phyloP scores from a whole-genome alignment of 73 alveolate species.

The Tetrahymena malaccensis region DNA sequence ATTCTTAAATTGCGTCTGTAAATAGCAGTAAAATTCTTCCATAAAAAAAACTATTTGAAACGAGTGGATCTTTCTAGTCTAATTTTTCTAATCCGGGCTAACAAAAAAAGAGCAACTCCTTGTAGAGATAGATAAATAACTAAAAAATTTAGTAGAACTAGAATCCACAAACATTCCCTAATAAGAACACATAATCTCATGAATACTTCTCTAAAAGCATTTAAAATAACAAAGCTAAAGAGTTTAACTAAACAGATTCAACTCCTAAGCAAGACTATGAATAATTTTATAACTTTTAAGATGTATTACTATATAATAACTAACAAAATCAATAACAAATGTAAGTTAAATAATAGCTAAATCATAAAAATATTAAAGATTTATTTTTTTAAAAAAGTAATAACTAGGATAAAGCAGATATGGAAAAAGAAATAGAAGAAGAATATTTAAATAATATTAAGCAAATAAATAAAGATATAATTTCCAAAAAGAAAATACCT shows the following conservation, averaged over 20 bases:
- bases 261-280: neutral
- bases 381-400: neutral
- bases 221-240: neutral
- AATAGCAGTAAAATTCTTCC: neutral
- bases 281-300: neutral
- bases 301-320: neutral
- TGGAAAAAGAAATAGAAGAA: neutral
- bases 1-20: neutral
- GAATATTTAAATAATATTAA: neutral
- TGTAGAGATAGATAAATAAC: neutral
- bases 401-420: neutral
- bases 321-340: neutral
- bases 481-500: neutral
- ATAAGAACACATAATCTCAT: neutral
- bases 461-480: neutral
- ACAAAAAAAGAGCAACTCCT: neutral
- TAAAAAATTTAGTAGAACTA: neutral
- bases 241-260: neutral
- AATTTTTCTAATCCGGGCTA: neutral
- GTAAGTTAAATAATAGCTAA: neutral
- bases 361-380: neutral
- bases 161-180: neutral
- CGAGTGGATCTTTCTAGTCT: neutral
- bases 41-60: neutral
- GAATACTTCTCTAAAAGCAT: neutral